These are phyloP conservation scores for Paramecium sexaurelia DNA, from an alignment of 73 alveolate genomes.

Conservation along the genomic window DNA sequence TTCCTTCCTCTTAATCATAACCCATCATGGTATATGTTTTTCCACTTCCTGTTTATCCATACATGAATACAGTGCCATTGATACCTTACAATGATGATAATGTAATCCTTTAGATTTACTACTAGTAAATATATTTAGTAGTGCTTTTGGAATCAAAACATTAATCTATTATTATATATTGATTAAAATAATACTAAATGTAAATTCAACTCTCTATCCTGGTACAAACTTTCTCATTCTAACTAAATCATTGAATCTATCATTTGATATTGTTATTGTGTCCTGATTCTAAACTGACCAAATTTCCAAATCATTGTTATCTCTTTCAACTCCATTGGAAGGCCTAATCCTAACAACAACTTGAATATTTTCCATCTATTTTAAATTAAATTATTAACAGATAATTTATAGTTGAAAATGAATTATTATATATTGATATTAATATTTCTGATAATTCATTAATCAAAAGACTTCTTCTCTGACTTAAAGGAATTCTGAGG, in stretches of 20 bases:
- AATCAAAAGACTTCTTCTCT: conserved; percentile 50
- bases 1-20: conserved; percentile 73
- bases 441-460: neutral
- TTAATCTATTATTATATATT: conserved; percentile 46
- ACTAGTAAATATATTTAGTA: conserved; percentile 50
- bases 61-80: conserved; percentile 76
- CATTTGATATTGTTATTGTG: conserved; percentile 36
- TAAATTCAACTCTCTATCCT: conserved; percentile 52
- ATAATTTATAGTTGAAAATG: neutral
- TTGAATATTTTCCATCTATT: conserved; percentile 36
- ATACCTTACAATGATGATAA: conserved; percentile 71
- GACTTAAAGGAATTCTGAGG: conserved; percentile 5
- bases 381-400: neutral
- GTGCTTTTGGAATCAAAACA: conserved; percentile 68
- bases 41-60: conserved; percentile 78
- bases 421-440: neutral
- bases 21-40: conserved; percentile 78
- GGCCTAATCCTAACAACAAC: conserved; percentile 42
- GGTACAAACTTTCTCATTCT: conserved; percentile 56
- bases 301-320: conserved; percentile 43
- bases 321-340: conserved; percentile 27
- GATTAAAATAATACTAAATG: neutral
- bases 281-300: conserved; percentile 34
- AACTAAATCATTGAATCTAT: conserved; percentile 53
- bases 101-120: conserved; percentile 68